phyloP scores from a whole-genome alignment of 2,329 filamentous ascomycete species.

The Fusarium graminum region DNA sequence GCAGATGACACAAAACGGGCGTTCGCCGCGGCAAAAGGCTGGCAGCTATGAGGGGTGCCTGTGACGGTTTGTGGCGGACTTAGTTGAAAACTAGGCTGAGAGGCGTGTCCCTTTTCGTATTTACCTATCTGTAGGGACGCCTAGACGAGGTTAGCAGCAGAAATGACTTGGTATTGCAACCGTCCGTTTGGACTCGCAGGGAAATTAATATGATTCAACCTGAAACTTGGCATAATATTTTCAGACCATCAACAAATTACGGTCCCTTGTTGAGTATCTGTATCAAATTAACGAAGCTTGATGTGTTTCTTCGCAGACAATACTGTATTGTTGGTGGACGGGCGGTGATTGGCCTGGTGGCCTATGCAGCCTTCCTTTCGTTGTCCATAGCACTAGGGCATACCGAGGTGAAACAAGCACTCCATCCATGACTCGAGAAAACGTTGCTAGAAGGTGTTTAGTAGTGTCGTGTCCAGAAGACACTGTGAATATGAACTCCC shows the following conservation, averaged over 20 bases:
- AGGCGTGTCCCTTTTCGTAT: slow-evolving; percentile 33
- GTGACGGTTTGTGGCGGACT: slow-evolving; percentile 36
- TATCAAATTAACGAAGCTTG: not conserved
- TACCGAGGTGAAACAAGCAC: not conserved
- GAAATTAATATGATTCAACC: slow-evolving; percentile 37
- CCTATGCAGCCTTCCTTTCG: slow-evolving; percentile 24
- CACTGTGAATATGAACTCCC: slow-evolving; percentile 5
- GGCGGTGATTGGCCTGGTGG: slow-evolving; percentile 20
- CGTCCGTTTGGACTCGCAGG: slow-evolving; percentile 12
- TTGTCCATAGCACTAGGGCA: slow-evolving; percentile 24
- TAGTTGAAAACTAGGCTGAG: slow-evolving; percentile 37
- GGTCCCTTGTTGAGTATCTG: slow-evolving; percentile 8
- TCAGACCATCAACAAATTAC: slow-evolving; percentile 8
- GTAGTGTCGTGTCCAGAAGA: slow-evolving; percentile 18
- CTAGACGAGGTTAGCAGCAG: slow-evolving; percentile 18
- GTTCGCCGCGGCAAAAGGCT: slow-evolving; percentile 44
- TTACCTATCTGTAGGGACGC: slow-evolving; percentile 15
- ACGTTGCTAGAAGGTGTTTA: slow-evolving; percentile 1
- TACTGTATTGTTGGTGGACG: slow-evolving; percentile 1
- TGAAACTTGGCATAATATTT: slow-evolving; percentile 34
- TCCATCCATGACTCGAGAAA: slow-evolving; percentile 4
- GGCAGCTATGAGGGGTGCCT: slow-evolving; percentile 28
- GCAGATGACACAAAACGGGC: slow-evolving; percentile 40
- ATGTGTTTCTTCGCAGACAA: not conserved
- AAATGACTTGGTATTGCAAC: slow-evolving; percentile 6